Evolutionary conservation across 1,284 basidiomycete species (phyloP).

Genomic region (Porogramme epimiltina): DNA sequence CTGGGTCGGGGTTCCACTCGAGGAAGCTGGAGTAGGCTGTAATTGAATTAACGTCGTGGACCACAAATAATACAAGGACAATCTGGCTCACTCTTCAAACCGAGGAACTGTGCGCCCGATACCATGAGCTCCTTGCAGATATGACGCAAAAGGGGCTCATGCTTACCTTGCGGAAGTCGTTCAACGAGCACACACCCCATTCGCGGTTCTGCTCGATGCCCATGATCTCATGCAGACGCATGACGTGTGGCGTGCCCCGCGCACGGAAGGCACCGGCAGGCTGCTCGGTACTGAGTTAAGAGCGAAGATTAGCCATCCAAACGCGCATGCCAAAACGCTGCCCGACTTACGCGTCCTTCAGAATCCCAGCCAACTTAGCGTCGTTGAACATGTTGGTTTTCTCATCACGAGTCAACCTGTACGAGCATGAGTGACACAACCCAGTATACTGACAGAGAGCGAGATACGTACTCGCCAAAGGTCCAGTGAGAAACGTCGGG

Average conservation of each 20-base stretch:
- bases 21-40: conserved; percentile 61
- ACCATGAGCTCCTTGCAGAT: too few species aligned
- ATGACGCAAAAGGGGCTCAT: too few species aligned
- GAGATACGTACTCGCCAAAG: conserved; percentile 54
- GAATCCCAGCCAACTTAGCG: conserved; percentile 64
- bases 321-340: neutral
- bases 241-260: conserved; percentile 70
- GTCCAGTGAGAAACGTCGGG: conserved; percentile 66
- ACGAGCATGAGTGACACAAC: neutral
- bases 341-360: conserved; percentile 67
- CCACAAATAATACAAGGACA: too few species aligned
- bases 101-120: conserved; percentile 64
- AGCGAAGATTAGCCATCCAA: neutral
- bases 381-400: conserved; percentile 68
- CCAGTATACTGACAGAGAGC: neutral
- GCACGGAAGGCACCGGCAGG: conserved; percentile 81
- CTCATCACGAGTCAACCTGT: conserved; percentile 60
- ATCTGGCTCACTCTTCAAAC: conserved; percentile 61
- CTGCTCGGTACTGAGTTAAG: conserved; percentile 57
- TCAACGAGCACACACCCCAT: conserved; percentile 86
- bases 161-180: conserved; percentile 77
- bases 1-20: conserved; percentile 83
- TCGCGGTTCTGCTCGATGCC: conserved; percentile 74
- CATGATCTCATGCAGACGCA: conserved; percentile 83
- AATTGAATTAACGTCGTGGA: neutral